Conservation (phyloP, 306 rosid genomes). For the Clitoria ternatea region DNA sequence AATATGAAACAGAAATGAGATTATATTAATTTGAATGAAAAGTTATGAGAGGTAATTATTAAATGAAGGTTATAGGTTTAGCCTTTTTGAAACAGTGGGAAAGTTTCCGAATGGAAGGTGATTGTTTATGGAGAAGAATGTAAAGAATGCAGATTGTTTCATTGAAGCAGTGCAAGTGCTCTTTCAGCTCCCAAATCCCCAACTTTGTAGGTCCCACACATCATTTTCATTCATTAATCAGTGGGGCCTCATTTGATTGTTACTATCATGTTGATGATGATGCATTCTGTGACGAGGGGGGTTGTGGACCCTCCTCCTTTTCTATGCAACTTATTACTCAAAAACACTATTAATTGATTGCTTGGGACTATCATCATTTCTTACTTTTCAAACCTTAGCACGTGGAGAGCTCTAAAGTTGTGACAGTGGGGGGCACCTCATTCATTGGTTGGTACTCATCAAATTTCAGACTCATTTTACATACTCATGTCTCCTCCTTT, state of each 20-base stretch:
- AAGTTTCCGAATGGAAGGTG: not conserved
- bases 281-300: slow-evolving; percentile 18
- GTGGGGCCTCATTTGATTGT: slow-evolving; percentile 32
- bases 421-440: slow-evolving; percentile 36
- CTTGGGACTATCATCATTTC: slow-evolving; percentile 14
- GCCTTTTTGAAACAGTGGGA: not conserved
- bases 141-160: slow-evolving; percentile 29
- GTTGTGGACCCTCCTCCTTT: slow-evolving; percentile 24
- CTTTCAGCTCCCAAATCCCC: slow-evolving; percentile 37
- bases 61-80: no score
- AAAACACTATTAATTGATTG: slow-evolving; percentile 8
- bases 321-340: slow-evolving; percentile 21
- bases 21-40: no score
- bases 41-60: no score
- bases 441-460: slow-evolving; percentile 4
- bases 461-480: not conserved
- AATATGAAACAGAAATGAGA: no score
- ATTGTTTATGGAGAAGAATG: slow-evolving; percentile 19
- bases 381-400: slow-evolving; percentile 30
- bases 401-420: slow-evolving; percentile 32
- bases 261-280: slow-evolving; percentile 24
- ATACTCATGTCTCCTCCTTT: slow-evolving; percentile 6
- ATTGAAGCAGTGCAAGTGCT: slow-evolving; percentile 20
- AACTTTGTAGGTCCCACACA: slow-evolving; percentile 27
- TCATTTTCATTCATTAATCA: slow-evolving; percentile 27